A percentile compares a stretch with the other conserved stretches of the same genome.
phyloP scores from a whole-genome alignment of 805 yeast genomes.

The Sugiyamaella valdiviana region DNA sequence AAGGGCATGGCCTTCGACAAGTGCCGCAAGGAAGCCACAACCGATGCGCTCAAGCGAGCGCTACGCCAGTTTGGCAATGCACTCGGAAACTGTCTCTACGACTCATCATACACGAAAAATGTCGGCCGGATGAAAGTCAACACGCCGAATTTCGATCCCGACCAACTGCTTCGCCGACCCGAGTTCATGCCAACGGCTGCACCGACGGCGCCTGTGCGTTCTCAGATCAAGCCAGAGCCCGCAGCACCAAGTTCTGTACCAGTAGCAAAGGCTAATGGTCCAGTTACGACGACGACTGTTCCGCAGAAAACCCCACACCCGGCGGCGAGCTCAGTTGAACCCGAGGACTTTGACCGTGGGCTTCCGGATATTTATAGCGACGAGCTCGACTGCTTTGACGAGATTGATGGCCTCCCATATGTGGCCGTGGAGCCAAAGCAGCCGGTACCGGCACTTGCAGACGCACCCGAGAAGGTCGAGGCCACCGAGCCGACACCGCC shows the following conservation, averaged over 20 bases:
- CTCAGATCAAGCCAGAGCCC: neutral
- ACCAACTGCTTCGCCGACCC: slow-evolving; percentile 16
- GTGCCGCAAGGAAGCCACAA: slow-evolving; percentile 79
- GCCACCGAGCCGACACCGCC: neutral
- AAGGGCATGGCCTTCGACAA: slow-evolving; percentile 72
- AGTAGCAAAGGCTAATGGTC: neutral
- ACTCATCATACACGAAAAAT: slow-evolving; percentile 23
- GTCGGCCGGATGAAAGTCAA: slow-evolving; percentile 18
- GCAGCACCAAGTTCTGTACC: neutral
- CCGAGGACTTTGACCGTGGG: slow-evolving; percentile 9
- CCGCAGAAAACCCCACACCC: neutral
- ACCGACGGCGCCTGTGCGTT: neutral
- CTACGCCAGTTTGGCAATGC: slow-evolving; percentile 75
- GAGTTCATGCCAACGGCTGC: slow-evolving; percentile 1
- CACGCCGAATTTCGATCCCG: slow-evolving; percentile 11
- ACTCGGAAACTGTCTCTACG: slow-evolving; percentile 46
- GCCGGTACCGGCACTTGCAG: neutral
- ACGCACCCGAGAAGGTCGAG: neutral
- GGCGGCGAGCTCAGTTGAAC: neutral
- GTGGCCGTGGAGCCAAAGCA: neutral
- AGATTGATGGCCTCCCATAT: slow-evolving; percentile 10
- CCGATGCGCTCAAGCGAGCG: slow-evolving; percentile 75
- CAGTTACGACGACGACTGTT: neutral
- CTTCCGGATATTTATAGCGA: neutral
- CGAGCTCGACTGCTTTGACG: slow-evolving; percentile 2